phyloP scores from a whole-genome alignment of 2,329 filamentous ascomycete genomes.

The Botrytis porri region DNA sequence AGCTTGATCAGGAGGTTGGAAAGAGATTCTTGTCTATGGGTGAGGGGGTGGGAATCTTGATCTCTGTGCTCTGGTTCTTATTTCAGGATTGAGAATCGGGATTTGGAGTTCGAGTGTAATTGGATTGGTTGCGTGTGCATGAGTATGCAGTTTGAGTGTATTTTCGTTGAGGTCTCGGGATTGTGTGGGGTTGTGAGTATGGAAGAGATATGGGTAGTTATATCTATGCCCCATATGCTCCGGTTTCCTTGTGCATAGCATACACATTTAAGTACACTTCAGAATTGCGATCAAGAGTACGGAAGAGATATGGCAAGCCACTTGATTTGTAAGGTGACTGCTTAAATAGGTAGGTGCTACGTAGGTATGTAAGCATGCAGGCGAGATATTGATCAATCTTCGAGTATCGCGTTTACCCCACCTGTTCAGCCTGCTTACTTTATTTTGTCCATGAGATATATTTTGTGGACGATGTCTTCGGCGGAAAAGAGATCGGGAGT shows the following conservation, averaged over 20 bases:
- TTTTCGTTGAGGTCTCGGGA: background rate
- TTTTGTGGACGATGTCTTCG: background rate
- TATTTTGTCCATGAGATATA: background rate
- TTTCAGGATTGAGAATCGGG: background rate
- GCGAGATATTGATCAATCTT: background rate
- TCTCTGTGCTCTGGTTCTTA: background rate
- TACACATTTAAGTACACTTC: no score
- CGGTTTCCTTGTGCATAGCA: no score
- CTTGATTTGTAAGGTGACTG: background rate
- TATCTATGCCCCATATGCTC: no score
- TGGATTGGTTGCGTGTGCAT: background rate
- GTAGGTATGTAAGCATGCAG: background rate
- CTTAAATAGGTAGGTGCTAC: background rate
- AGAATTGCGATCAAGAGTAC: background rate
- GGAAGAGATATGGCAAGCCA: background rate
- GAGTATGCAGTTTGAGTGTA: background rate
- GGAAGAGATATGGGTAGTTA: background rate
- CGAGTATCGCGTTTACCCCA: background rate
- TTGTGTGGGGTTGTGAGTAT: background rate
- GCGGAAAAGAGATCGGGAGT: background rate
- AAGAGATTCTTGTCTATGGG: background rate
- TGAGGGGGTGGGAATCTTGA: no score
- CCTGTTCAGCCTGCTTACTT: background rate
- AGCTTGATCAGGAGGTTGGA: rapidly evolving
- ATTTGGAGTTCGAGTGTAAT: no score